Evolutionary conservation across 352 stramenopile genomes (phyloP).

Genomic region (Phytophthora pistaciae): DNA sequence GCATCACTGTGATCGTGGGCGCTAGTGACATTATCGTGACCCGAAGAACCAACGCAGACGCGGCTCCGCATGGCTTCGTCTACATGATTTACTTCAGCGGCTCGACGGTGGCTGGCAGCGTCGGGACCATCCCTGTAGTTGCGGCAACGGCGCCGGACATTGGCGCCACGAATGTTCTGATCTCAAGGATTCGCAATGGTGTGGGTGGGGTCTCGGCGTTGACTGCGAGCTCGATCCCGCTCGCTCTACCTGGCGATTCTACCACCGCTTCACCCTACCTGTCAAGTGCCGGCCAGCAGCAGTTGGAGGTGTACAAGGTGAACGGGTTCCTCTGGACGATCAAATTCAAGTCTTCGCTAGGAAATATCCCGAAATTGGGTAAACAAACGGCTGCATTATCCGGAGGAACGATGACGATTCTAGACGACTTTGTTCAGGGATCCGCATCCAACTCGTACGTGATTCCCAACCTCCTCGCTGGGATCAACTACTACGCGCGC

Average conservation of each 20-base stretch:
- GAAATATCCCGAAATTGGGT: constrained; percentile 63
- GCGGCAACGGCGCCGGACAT: constrained; percentile 33
- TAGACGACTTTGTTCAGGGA: constrained; percentile 54
- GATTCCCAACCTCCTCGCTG: constrained; percentile 61
- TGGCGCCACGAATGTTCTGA: constrained; percentile 37
- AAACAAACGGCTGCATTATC: constrained; percentile 29
- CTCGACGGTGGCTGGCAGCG: constrained; percentile 44
- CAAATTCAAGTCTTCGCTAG: constrained; percentile 83
- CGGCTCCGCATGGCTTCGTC: constrained; percentile 62
- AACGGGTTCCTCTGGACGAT: constrained; percentile 86
- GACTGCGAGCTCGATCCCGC: constrained; percentile 52
- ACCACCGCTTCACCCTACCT: constrained; percentile 43
- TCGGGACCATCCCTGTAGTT: constrained; percentile 24
- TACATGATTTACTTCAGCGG: constrained; percentile 84
- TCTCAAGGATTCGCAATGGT: constrained; percentile 45
- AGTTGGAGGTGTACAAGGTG: constrained; percentile 76
- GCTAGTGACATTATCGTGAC: constrained; percentile 63
- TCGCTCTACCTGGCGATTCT: constrained; percentile 41
- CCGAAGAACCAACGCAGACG: constrained; percentile 40
- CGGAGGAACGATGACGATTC: constrained; percentile 37
- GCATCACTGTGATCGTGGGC: constrained; percentile 5
- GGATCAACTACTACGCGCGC: constrained; percentile 74
- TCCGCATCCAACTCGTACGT: constrained; percentile 61
- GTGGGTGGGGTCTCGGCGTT: constrained; percentile 45
- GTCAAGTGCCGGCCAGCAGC: constrained; percentile 21